Evolutionary conservation across 768 basidiomycete genomes (phyloP).

Genomic region (Termitomyces titanicus): DNA sequence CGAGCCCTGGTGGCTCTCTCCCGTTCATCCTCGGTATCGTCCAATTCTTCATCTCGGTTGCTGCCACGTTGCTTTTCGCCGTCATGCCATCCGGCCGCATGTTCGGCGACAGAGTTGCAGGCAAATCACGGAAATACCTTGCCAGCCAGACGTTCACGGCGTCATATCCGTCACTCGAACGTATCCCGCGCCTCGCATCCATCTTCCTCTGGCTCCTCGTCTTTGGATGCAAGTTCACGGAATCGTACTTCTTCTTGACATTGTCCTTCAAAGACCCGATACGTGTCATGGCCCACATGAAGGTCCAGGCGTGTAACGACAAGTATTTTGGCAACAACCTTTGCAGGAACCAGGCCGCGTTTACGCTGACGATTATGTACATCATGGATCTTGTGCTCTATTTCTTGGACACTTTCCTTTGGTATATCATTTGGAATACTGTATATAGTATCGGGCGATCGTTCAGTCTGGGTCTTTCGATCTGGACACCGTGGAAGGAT

Average conservation of each 20-base stretch:
- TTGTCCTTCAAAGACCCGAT: slow-evolving; percentile 93
- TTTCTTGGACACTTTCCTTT: slow-evolving; percentile 99
- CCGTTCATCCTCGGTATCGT: slow-evolving; percentile 93
- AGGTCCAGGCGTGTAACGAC: slow-evolving; percentile 87
- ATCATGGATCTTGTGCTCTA: slow-evolving; percentile 96
- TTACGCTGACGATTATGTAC: slow-evolving; percentile 97
- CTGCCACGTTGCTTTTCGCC: slow-evolving; percentile 83
- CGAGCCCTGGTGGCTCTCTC: slow-evolving; percentile 56
- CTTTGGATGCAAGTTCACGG: slow-evolving; percentile 94
- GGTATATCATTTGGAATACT: slow-evolving; percentile 99
- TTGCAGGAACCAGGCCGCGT: slow-evolving; percentile 91
- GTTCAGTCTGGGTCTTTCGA: slow-evolving; percentile 88
- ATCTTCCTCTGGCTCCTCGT: slow-evolving; percentile 85
- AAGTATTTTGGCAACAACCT: slow-evolving; percentile 79
- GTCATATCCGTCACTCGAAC: slow-evolving; percentile 74
- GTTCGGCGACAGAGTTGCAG: slow-evolving; percentile 97
- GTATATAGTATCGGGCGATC: slow-evolving; percentile 86
- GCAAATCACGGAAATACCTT: slow-evolving; percentile 94
- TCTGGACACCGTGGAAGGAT: slow-evolving; percentile 99
- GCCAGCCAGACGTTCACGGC: slow-evolving; percentile 99
- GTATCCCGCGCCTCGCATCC: slow-evolving; percentile 70
- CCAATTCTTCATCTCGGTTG: slow-evolving; percentile 91
- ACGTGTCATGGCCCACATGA: slow-evolving; percentile 94
- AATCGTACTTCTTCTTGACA: slow-evolving; percentile 98
- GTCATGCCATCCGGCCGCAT: slow-evolving; percentile 95